Conservation (phyloP, 225 moss, liverwort and hornwort species). For the Bryum argenteum region DNA sequence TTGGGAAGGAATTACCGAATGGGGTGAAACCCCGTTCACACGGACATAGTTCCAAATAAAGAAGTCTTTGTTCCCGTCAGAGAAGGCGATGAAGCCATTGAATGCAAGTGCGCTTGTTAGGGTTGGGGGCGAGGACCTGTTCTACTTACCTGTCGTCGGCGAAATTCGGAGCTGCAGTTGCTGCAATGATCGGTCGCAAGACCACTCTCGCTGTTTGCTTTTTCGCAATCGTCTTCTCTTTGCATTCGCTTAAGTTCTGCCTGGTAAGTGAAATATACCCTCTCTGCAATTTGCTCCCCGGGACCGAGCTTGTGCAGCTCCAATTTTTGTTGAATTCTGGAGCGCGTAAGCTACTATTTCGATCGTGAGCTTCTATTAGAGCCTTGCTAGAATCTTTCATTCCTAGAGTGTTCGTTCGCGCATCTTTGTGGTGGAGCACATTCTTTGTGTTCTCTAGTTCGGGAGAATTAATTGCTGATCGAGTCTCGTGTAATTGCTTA, state of each 20-base stretch:
- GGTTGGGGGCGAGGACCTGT: too few species aligned
- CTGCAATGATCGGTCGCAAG: slow-evolving; percentile 41
- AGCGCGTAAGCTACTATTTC: neutral
- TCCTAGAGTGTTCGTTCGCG: neutral
- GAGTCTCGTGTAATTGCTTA: too few species aligned
- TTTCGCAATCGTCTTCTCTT: slow-evolving; percentile 33
- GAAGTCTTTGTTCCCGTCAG: too few species aligned
- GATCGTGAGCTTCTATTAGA: neutral
- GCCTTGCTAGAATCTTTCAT: too few species aligned
- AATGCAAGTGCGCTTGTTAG: too few species aligned
- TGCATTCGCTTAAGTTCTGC: slow-evolving; percentile 43
- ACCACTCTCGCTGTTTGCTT: slow-evolving; percentile 23
- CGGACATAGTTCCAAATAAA: too few species aligned
- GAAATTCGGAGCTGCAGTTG: neutral
- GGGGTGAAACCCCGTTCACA: too few species aligned
- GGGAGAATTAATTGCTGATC: too few species aligned
- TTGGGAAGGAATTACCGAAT: too few species aligned
- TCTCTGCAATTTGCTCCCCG: neutral
- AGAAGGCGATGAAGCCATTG: too few species aligned
- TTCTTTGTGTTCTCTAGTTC: neutral
- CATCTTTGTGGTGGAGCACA: neutral
- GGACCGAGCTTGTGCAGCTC: too few species aligned
- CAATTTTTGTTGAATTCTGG: neutral
- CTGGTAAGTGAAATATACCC: slow-evolving; percentile 24
- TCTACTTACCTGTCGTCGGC: too few species aligned